A percentile compares a stretch with the other conserved stretches of the same genome.
Conservation (phyloP, 2,329 filamentous ascomycete genomes). For the Pseudopyrenochaeta lycopersici region DNA sequence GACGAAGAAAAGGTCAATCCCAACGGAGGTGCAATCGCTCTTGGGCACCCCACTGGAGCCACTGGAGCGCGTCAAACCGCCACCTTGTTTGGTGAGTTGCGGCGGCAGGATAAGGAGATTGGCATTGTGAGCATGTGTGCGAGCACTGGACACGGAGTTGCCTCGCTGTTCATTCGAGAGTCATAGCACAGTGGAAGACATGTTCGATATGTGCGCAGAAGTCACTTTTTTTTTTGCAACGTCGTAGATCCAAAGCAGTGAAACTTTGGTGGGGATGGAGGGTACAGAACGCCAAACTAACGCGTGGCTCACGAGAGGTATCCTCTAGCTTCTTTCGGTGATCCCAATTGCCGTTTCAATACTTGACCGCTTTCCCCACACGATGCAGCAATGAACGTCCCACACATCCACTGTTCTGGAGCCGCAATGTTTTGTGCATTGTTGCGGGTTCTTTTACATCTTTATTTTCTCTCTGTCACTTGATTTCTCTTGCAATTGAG, state of each 20-base stretch:
- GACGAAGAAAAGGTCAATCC: constrained; percentile 81
- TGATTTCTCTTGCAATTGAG: constrained; percentile 15
- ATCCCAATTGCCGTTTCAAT: constrained; percentile 1
- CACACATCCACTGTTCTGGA: constrained; percentile 23
- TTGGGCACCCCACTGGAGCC: constrained; percentile 80
- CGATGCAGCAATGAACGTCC: constrained; percentile 22
- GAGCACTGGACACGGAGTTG: constrained; percentile 43
- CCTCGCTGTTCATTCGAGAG: constrained; percentile 44
- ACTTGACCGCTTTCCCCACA: constrained; percentile 37
- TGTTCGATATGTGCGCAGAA: background rate
- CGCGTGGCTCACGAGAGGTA: constrained; percentile 7
- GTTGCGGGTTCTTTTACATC: constrained; percentile 11
- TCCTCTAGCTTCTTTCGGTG: background rate
- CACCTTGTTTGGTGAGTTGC: constrained; percentile 76
- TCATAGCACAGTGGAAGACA: constrained; percentile 10
- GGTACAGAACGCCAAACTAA: constrained; percentile 6
- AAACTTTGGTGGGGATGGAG: background rate
- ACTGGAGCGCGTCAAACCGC: constrained; percentile 84
- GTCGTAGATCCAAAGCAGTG: background rate
- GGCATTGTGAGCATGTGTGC: constrained; percentile 90
- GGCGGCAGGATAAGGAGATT: constrained; percentile 74
- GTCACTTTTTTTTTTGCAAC: background rate
- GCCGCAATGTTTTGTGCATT: constrained; percentile 17
- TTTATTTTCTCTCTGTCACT: constrained; percentile 7
- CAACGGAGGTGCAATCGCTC: constrained; percentile 81